phyloP scores from a whole-genome alignment of 2,329 filamentous ascomycete species.

The Hypoxylon sp. region DNA sequence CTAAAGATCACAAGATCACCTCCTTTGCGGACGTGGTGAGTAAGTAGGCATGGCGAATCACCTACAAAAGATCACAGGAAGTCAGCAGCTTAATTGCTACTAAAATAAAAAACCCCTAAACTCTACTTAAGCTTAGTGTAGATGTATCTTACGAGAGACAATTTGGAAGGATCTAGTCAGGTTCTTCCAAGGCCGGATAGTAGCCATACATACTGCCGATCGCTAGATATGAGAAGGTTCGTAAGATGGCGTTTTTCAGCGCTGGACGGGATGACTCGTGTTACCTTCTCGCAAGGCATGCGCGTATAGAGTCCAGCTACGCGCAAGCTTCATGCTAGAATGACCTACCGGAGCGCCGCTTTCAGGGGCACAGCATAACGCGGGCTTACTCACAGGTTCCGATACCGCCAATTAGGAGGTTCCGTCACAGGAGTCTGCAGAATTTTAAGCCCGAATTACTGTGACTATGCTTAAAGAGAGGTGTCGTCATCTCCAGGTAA shows the following conservation, averaged over 20 bases:
- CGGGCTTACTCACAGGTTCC: constrained; percentile 7
- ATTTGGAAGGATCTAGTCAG: constrained; percentile 5
- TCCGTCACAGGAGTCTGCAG: neutral
- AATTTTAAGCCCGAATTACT: neutral
- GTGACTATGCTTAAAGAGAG: neutral
- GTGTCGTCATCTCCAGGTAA: neutral
- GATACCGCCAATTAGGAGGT: neutral
- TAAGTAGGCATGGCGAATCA: neutral
- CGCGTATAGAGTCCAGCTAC: neutral
- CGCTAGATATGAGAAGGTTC: neutral
- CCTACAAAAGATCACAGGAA: neutral
- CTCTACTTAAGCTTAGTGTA: neutral
- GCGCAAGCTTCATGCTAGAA: neutral
- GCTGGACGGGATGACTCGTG: neutral
- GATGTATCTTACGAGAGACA: constrained; percentile 29
- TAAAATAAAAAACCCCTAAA: neutral
- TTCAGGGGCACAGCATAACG: constrained; percentile 23
- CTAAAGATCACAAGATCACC: neutral
- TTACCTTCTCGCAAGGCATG: neutral
- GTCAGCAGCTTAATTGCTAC: neutral
- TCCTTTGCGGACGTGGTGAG: neutral
- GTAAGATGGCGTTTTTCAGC: neutral
- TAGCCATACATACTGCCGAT: too few species aligned
- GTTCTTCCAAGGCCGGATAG: neutral
- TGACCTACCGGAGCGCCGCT: neutral